Base-by-base conservation (phyloP, 2,329 filamentous ascomycete genomes). In the Monilinia laxa region DNA sequence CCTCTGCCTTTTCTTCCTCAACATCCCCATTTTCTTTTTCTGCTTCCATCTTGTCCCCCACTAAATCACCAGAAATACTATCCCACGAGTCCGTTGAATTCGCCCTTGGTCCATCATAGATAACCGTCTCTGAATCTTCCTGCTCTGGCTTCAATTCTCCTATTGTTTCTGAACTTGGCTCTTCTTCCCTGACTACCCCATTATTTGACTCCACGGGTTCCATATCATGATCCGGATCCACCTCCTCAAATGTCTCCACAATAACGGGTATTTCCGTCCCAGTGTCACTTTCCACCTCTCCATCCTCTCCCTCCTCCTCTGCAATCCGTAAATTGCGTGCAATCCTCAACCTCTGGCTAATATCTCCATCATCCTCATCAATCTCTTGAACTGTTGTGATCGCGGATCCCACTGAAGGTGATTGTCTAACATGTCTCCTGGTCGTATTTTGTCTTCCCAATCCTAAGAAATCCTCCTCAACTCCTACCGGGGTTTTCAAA, bases 331-430 rank as follows among this genome's bases (percentile, higher is more conserved):
- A 87, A 35, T 51, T 79, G 42, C 80, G 80, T 76, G 86, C 78
- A 40, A 76, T 75, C 67, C 76, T 80, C 58, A 87, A 72, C 71
- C 78, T 83, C 65, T 79, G 78, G 25, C 81, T 78, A 28, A 84
- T 77, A 31, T 81, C 80, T 2, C 79, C 79, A 73, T 90, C 87
- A 68, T 96, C 93, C 73, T 96, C 92, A 65, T 91, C 88, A 60
- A 92, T 87, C 76, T 96, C 92, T 47, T 92, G 84, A 18, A 96
- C 92, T 0, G 92, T 95, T 1, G 88, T 87, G 25, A 97, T 90
- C 5, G 89, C 85, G 64, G 89, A 92, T 59, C 91, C 89, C 18
- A 90, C 89, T 18, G 91, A 94, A 31, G 91, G 90, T 70, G 89
- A 93, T 76, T 91, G 90, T 73, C 92, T 84, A 71, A 87, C 89